Evolutionary conservation across 2,329 filamentous ascomycete species (phyloP).

Genomic region (Colletotrichum tropicicola): DNA sequence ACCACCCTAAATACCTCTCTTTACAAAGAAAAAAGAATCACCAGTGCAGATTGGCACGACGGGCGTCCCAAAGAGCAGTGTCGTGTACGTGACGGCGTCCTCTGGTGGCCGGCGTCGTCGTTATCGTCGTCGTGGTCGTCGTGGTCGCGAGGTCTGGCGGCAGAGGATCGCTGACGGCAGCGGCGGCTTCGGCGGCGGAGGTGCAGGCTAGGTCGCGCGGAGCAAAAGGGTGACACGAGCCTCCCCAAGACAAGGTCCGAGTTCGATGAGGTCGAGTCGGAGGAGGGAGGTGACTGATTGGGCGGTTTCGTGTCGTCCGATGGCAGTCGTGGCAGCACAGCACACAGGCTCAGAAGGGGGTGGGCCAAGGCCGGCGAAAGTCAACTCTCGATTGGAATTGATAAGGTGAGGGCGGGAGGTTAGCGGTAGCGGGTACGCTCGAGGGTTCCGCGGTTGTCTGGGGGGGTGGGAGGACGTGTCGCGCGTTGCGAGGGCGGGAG

Average conservation of each 20-base stretch:
- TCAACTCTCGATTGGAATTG: slow-evolving; percentile 17
- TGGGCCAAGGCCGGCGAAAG: slow-evolving; percentile 25
- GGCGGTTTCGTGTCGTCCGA: slow-evolving; percentile 22
- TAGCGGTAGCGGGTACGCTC: background rate
- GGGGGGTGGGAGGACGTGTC: background rate
- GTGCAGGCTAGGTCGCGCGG: background rate
- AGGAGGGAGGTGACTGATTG: slow-evolving; percentile 13
- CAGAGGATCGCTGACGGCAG: background rate
- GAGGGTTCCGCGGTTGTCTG: background rate
- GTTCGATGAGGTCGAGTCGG: background rate
- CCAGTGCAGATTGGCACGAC: slow-evolving; percentile 4
- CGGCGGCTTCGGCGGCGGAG: slow-evolving; percentile 1
- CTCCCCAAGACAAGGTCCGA: background rate
- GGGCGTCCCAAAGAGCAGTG: slow-evolving; percentile 1
- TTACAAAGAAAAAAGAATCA: slow-evolving; percentile 8
- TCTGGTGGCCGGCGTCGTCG: background rate
- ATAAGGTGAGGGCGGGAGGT: slow-evolving; percentile 12
- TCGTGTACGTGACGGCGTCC: background rate
- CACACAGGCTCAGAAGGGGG: slow-evolving; percentile 16
- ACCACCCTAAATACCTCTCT: slow-evolving; percentile 44
- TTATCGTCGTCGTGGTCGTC: slow-evolving; percentile 7
- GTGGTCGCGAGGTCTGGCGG: background rate
- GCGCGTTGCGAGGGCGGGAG: background rate
- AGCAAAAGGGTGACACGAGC: slow-evolving; percentile 11
- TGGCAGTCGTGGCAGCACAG: slow-evolving; percentile 15